Evolutionary conservation across 345 rosid species (phyloP), one percentile per base, ranked within the genome.

Genomic region (Citropsis articulata): DNA sequence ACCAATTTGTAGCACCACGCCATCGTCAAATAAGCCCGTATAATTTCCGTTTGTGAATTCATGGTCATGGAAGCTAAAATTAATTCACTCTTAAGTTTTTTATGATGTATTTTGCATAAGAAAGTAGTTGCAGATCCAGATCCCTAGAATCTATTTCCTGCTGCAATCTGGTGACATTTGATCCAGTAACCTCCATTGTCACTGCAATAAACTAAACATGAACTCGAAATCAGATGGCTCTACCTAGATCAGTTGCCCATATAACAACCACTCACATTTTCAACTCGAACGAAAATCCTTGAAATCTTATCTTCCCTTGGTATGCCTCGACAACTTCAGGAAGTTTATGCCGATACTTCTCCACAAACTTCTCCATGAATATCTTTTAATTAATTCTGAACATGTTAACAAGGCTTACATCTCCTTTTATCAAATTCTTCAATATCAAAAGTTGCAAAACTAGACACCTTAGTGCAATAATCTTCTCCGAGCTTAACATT

Each of bases 401-500:
- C 33, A 45, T 40, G 64, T 21, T 7, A 60, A 61, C 2, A 48
- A 80, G 28, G 36, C 24, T 68, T 61, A 36, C 2, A 62, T 30
- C 63, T 62, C 31, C 42, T 25, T 40, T 59, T n/a, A 69, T 70
- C 66, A 63, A 55, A 4, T 62, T 66, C 72, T 75, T 63, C 10
- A 66, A 80, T 57, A 60, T 45, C 79, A 80, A 62, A 55, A 80
- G 24, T 18, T 36, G 30, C 27, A 75, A 25, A 63, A 75, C 66
- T 36, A 71, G 61, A 62, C 66, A 75, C 53, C 83, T 80, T n/a
- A 71, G 79, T 22, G 30, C 8, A 61, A 80, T 75, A 38, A 38
- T 80, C 65, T 61, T 69, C 71, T 80, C 79, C 71, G 75, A 8
- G 72, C 79, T 69, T 24, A 80, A 24, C 21, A 69, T 28, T 42